Evolutionary conservation across 169 alveolate species (phyloP).

Genomic region (Toxoplasma gondii): DNA sequence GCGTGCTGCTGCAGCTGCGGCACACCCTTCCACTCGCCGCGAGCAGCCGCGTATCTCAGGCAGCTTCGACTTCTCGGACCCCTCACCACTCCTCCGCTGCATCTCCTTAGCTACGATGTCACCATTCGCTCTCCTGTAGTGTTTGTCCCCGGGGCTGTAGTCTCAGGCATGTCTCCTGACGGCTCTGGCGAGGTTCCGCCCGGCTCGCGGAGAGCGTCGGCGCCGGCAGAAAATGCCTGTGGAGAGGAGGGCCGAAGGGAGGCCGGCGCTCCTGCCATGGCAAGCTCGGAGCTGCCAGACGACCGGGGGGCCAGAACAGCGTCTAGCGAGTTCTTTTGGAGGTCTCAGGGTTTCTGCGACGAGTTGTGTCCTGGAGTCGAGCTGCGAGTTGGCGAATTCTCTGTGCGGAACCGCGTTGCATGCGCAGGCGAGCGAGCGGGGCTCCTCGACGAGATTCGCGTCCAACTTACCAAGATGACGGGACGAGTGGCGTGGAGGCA

Average conservation of each 20-base stretch:
- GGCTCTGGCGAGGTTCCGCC: background rate
- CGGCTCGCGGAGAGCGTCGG: background rate
- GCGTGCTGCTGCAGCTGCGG: background rate
- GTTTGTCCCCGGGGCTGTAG: background rate
- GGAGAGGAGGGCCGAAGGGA: background rate
- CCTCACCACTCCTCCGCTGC: background rate
- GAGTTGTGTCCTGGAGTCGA: slow-evolving; percentile 7
- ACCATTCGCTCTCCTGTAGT: slow-evolving; percentile 11
- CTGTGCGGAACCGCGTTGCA: background rate
- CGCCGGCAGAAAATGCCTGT: background rate
- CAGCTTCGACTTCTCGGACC: background rate
- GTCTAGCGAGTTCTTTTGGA: background rate
- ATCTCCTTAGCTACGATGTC: slow-evolving; percentile 1
- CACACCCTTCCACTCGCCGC: background rate
- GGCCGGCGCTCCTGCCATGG: background rate
- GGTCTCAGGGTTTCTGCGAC: background rate
- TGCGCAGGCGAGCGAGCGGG: background rate
- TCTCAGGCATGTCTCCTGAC: background rate
- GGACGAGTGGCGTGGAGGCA: slow-evolving; percentile 17
- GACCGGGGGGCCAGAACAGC: background rate
- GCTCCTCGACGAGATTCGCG: background rate
- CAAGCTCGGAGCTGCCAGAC: background rate
- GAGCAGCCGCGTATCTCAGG: background rate
- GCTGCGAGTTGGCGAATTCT: slow-evolving; percentile 12
- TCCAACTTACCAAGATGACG: background rate